A percentile compares a stretch with the other conserved stretches of the same genome.
phyloP scores from a whole-genome alignment of 345 rosid species.

The Gossypioides kirkii region DNA sequence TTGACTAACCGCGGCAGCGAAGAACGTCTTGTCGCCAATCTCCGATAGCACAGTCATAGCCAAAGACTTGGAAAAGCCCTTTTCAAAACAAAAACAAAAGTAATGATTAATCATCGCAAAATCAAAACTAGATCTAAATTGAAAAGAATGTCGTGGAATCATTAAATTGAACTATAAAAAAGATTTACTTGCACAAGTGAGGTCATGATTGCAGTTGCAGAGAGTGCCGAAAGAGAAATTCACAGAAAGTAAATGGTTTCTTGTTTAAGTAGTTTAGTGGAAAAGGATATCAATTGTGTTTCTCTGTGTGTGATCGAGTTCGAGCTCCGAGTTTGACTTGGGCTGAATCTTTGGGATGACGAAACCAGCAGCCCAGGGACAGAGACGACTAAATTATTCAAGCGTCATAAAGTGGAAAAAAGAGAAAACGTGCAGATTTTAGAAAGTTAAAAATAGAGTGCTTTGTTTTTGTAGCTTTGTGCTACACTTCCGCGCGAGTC shows the following conservation, averaged over 20 bases:
- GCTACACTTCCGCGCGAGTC: too few relatives aligned
- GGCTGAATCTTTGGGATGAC: not conserved
- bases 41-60: slow-evolving; percentile 95
- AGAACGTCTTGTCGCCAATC: slow-evolving; percentile 98
- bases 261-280: not conserved
- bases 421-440: too few relatives aligned
- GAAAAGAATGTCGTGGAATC: too few relatives aligned
- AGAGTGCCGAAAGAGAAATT: not conserved
- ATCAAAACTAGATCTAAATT: not conserved
- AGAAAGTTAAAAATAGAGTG: too few relatives aligned
- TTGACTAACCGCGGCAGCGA: slow-evolving; percentile 88
- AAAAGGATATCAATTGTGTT: not conserved
- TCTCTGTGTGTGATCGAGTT: not conserved
- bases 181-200: slow-evolving; percentile 52
- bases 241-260: not conserved
- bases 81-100: slow-evolving; percentile 10
- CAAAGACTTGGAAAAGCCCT: slow-evolving; percentile 95
- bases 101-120: not conserved
- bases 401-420: not conserved
- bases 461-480: too few relatives aligned
- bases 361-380: not conserved
- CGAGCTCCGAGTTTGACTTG: slow-evolving; percentile 5
- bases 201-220: slow-evolving; percentile 41
- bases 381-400: not conserved
- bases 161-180: not conserved